Percentiles rank a stretch among this genome's conserved stretches.
Evolutionary conservation across 495 filamentous ascomycete genomes (phyloP).

Genomic region (Penicillium parvum): DNA sequence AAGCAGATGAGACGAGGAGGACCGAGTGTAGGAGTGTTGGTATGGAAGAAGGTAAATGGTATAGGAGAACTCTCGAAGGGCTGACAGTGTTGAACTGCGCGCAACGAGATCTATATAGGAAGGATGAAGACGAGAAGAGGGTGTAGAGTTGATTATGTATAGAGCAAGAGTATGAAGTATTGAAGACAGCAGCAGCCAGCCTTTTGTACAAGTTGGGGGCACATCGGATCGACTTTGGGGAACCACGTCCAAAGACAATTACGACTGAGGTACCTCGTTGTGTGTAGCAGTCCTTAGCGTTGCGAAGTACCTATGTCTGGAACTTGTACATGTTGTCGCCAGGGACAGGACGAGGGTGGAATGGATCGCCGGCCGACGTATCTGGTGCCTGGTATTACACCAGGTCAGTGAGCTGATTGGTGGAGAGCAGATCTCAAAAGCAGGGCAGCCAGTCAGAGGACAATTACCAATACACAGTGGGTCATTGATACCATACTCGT

Average conservation of each 20-base stretch:
- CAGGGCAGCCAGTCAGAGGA: slow-evolving; percentile 25
- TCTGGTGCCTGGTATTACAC: slow-evolving; percentile 25
- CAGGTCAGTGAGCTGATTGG: slow-evolving; percentile 14
- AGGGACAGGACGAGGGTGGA: background rate
- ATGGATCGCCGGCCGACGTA: slow-evolving; percentile 6
- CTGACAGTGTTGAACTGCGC: slow-evolving; percentile 28
- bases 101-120: slow-evolving; percentile 14
- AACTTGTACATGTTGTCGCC: too few relatives aligned
- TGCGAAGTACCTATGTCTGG: too few relatives aligned
- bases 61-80: slow-evolving; percentile 10
- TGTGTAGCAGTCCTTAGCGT: too few relatives aligned
- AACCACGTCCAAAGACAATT: too few relatives aligned
- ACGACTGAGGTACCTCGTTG: too few relatives aligned
- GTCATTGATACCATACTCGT: background rate
- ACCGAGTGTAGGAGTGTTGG: too few relatives aligned
- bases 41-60: too few relatives aligned
- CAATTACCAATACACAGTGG: slow-evolving; percentile 5
- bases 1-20: background rate
- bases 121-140: slow-evolving; percentile 12
- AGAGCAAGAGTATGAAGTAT: slow-evolving; percentile 2
- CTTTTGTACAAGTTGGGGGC: slow-evolving; percentile 30
- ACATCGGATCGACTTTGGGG: slow-evolving; percentile 27
- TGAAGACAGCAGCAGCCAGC: slow-evolving; percentile 5
- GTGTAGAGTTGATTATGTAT: slow-evolving; percentile 1
- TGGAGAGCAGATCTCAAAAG: slow-evolving; percentile 7